Evolutionary conservation across 768 basidiomycete species (phyloP).

Genomic region (Phallus indusiatus): DNA sequence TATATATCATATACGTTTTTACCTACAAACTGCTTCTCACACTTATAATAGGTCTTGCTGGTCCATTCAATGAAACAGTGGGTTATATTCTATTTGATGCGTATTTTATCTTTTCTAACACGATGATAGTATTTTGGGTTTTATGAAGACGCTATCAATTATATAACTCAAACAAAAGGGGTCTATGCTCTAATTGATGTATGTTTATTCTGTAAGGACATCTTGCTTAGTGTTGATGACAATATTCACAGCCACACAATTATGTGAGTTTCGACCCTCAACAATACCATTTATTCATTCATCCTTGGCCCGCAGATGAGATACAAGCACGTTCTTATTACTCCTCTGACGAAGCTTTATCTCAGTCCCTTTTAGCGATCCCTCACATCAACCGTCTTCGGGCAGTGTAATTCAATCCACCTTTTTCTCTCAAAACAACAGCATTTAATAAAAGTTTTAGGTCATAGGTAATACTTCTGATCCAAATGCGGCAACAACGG

Average conservation of each 20-base stretch:
- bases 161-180: constrained; percentile 32
- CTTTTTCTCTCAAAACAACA: background rate
- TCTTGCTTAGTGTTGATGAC: background rate
- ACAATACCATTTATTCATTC: background rate
- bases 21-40: constrained; percentile 25
- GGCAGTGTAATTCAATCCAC: constrained; percentile 29
- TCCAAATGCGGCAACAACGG: constrained; percentile 35
- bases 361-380: constrained; percentile 25
- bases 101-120: background rate
- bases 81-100: background rate
- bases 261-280: constrained; percentile 16
- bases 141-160: constrained; percentile 34
- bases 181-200: constrained; percentile 33
- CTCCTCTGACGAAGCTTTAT: background rate
- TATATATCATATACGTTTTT: background rate
- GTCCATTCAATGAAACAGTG: constrained; percentile 37
- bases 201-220: background rate
- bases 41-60: constrained; percentile 30
- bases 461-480: constrained; percentile 37
- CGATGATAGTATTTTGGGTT: constrained; percentile 32
- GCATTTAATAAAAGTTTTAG: constrained; percentile 16
- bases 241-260: constrained; percentile 26
- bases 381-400: constrained; percentile 32
- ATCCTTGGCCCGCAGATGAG: constrained; percentile 24
- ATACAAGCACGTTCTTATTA: constrained; percentile 28